A percentile compares a stretch with the other conserved stretches of the same genome.
These are phyloP conservation scores for Flaveria brownii DNA, from an alignment of 129 eudicot species.

Conservation along the genomic window DNA sequence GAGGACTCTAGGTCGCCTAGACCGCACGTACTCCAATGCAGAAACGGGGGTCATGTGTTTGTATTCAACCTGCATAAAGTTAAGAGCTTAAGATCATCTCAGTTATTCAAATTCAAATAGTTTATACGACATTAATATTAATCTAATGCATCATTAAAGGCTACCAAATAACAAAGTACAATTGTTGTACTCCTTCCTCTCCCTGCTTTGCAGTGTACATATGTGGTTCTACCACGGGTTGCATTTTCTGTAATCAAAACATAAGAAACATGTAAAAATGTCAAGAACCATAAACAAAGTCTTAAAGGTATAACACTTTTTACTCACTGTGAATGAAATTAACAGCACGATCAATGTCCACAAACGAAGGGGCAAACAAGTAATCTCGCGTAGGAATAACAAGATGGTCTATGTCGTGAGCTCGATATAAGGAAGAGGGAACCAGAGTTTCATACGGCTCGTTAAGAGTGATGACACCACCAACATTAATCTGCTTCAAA, in stretches of 20 bases:
- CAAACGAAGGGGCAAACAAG: constrained; percentile 90
- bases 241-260: constrained; percentile 62
- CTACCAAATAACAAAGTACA: constrained; percentile 92
- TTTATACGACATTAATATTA: neutral
- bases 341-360: constrained; percentile 79
- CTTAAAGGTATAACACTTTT: neutral
- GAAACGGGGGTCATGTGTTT: constrained; percentile 77
- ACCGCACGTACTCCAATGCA: constrained; percentile 79
- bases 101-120: neutral
- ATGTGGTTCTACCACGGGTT: constrained; percentile 64
- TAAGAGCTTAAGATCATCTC: neutral
- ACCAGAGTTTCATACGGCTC: constrained; percentile 94
- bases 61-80: constrained; percentile 62
- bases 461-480: constrained; percentile 89
- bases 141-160: neutral
- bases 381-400: constrained; percentile 95
- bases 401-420: constrained; percentile 85
- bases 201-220: constrained; percentile 99
- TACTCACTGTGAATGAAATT: constrained; percentile 75
- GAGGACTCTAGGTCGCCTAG: constrained; percentile 82
- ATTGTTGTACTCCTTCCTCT: constrained; percentile 96
- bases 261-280: neutral
- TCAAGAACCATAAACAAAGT: neutral
- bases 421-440: constrained; percentile 73
- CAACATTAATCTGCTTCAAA: constrained; percentile 84